These are phyloP conservation scores for Ustilago bromivora DNA, from an alignment of 1,284 basidiomycete genomes.

Conservation along the genomic window DNA sequence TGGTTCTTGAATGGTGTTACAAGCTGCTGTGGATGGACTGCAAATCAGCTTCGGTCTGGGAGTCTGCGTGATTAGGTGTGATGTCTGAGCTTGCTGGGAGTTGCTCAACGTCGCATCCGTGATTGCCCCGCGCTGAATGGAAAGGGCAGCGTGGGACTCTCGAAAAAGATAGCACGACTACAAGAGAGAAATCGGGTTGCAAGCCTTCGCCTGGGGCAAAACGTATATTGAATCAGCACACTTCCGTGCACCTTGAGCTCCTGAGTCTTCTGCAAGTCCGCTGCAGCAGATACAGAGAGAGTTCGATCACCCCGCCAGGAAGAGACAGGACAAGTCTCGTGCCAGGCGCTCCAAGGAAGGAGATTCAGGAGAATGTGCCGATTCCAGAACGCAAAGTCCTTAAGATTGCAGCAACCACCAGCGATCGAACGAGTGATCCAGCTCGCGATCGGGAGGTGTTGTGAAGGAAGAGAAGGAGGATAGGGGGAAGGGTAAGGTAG, in stretches of 20 bases:
- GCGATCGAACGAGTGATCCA: conserved; percentile 18
- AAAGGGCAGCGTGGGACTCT: neutral
- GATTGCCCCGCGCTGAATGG: neutral
- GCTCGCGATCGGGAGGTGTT: conserved; percentile 12
- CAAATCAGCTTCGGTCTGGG: neutral
- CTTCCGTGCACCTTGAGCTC: neutral
- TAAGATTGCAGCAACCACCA: conserved; percentile 19
- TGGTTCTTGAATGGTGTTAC: neutral
- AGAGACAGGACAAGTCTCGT: conserved; percentile 7
- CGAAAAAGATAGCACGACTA: neutral
- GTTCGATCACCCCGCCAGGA: conserved; percentile 10
- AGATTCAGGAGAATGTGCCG: neutral
- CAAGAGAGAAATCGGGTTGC: neutral
- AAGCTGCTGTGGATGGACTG: neutral
- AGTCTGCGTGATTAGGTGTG: neutral
- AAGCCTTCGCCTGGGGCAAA: neutral
- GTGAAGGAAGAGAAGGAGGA: neutral
- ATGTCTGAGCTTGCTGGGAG: neutral
- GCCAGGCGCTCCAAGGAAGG: neutral
- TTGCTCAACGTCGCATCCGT: conserved; percentile 10
- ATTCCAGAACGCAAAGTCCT: conserved; percentile 9
- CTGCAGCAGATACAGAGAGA: neutral
- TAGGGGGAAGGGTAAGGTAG: neutral
- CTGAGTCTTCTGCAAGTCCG: neutral
- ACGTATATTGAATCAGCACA: neutral